A percentile compares a stretch with the other conserved stretches of the same genome.
Evolutionary conservation across 148 eudicot genomes (phyloP).

Genomic region (Chenopodium quinoa): DNA sequence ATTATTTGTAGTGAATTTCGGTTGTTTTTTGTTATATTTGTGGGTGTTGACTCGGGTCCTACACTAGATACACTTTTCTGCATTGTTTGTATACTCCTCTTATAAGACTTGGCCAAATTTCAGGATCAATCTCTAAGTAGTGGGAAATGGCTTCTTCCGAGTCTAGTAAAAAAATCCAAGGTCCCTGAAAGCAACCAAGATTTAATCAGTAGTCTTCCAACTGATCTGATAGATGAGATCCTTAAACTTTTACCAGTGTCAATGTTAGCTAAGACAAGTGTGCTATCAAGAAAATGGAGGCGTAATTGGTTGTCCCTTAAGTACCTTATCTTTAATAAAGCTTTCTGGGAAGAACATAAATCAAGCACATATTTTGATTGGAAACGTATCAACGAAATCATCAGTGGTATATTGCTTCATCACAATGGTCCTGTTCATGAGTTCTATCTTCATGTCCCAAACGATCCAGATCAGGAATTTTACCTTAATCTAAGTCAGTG

Average conservation of each 20-base stretch:
- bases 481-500: not conserved
- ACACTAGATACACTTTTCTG: too few species aligned
- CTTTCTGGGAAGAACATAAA: not conserved
- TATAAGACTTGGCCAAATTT: not conserved
- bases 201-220: slow-evolving; percentile 3
- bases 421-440: slow-evolving; percentile 6
- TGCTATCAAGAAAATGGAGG: slow-evolving; percentile 13
- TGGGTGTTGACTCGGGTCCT: too few species aligned
- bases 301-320: slow-evolving; percentile 5
- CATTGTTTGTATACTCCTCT: too few species aligned
- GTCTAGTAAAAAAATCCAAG: not conserved
- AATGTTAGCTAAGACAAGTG: slow-evolving; percentile 1
- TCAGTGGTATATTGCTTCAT: not conserved
- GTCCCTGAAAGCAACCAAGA: not conserved
- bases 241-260: not conserved
- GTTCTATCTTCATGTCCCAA: not conserved
- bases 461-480: slow-evolving; percentile 1
- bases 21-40: too few species aligned
- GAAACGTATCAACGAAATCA: not conserved
- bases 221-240: not conserved
- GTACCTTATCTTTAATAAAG: not conserved
- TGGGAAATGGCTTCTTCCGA: not conserved
- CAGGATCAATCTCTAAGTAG: not conserved
- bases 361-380: not conserved
- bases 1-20: too few species aligned